phyloP scores from a whole-genome alignment of 768 basidiomycete species.

The Gymnopilus junonius region DNA sequence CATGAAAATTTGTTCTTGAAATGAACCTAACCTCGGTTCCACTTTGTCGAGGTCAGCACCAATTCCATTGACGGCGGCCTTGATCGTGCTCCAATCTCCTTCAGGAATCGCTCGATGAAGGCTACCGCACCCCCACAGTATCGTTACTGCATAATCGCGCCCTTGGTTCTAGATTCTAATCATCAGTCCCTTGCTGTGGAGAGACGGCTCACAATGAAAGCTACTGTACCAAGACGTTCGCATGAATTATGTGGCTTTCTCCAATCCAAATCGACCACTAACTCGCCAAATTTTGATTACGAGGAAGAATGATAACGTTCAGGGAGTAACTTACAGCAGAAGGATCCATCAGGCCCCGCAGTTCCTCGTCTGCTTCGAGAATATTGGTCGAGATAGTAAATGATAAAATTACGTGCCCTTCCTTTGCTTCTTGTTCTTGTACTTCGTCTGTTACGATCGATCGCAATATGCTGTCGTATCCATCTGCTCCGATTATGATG shows the following conservation, averaged over 20 bases:
- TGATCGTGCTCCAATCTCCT: constrained; percentile 32
- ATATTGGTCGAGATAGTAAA: constrained; percentile 35
- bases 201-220: background rate
- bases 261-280: constrained; percentile 27
- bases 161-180: constrained; percentile 25
- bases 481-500: constrained; percentile 66
- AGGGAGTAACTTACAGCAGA: constrained; percentile 31
- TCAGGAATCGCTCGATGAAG: constrained; percentile 16
- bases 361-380: constrained; percentile 37
- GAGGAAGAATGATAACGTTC: background rate
- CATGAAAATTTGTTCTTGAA: background rate
- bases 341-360: constrained; percentile 29
- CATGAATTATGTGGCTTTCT: constrained; percentile 30
- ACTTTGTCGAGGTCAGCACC: constrained; percentile 38
- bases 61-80: constrained; percentile 34
- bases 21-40: constrained; percentile 35
- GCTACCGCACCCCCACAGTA: constrained; percentile 27
- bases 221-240: constrained; percentile 29
- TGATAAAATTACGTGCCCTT: constrained; percentile 33
- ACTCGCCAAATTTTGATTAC: background rate
- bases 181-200: constrained; percentile 1
- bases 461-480: constrained; percentile 46
- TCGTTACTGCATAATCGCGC: constrained; percentile 30
- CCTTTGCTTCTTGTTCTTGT: constrained; percentile 16
- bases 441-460: constrained; percentile 32